These are phyloP conservation scores for Colletotrichum sp. DNA, from an alignment of 2,329 filamentous ascomycete genomes.

Conservation along the genomic window DNA sequence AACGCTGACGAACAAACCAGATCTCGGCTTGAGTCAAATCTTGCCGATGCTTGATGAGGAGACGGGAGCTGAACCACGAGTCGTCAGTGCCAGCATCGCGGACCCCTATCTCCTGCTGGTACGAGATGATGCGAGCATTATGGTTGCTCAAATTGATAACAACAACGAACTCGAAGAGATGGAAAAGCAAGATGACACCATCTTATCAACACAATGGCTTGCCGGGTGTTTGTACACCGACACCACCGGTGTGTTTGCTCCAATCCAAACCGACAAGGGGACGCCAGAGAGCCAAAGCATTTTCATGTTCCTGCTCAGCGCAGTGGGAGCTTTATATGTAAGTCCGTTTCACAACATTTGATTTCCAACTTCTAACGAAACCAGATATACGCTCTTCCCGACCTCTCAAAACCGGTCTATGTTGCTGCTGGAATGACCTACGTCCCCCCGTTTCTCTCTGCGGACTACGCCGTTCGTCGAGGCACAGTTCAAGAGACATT, in stretches of 20 bases:
- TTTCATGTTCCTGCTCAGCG: conserved; percentile 78
- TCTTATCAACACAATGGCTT: conserved; percentile 73
- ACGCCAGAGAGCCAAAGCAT: conserved; percentile 53
- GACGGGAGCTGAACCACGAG: conserved; percentile 78
- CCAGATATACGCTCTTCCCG: conserved; percentile 78
- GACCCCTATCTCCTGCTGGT: conserved; percentile 87
- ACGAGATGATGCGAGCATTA: conserved; percentile 81
- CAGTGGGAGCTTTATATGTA: conserved; percentile 77
- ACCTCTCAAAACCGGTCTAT: conserved; percentile 75
- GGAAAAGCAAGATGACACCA: conserved; percentile 62
- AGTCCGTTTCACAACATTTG: conserved; percentile 34
- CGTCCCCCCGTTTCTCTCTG: conserved; percentile 76
- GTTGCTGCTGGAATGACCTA: conserved; percentile 78
- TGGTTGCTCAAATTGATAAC: conserved; percentile 79
- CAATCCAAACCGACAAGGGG: conserved; percentile 42
- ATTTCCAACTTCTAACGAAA: not conserved
- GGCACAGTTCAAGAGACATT: conserved; percentile 75
- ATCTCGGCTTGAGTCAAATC: conserved; percentile 88
- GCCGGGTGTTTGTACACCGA: conserved; percentile 87
- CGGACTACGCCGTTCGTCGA: conserved; percentile 73
- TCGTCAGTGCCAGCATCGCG: conserved; percentile 81
- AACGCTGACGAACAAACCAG: not conserved
- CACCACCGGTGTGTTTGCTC: conserved; percentile 58
- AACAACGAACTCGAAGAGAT: conserved; percentile 87
- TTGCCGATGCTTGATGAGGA: conserved; percentile 92